A percentile compares a stretch with the other conserved stretches of the same genome.
Conservation (phyloP, 306 rosid genomes). For the Morella rubra region DNA sequence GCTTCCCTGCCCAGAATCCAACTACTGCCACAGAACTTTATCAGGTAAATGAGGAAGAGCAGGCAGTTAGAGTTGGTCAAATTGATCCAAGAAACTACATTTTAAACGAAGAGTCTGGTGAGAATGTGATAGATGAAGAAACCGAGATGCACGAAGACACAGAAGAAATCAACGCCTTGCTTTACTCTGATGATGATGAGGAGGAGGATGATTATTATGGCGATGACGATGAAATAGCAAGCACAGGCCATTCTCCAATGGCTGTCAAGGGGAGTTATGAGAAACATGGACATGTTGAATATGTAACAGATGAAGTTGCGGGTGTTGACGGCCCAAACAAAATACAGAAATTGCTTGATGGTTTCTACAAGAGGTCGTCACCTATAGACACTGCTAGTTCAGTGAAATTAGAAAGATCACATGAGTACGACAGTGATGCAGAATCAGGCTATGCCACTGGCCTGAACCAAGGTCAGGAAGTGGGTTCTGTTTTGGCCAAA, state of each 20-base stretch:
- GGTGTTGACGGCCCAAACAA: constrained; percentile 53
- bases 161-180: constrained; percentile 83
- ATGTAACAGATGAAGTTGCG: constrained; percentile 43
- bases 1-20: constrained; percentile 44
- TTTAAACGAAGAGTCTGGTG: constrained; percentile 33
- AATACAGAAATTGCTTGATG: constrained; percentile 57
- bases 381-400: constrained; percentile 40
- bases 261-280: constrained; percentile 26
- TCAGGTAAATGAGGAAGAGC: constrained; percentile 22
- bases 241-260: constrained; percentile 69
- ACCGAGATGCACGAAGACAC: constrained; percentile 91
- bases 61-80: constrained; percentile 24
- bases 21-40: constrained; percentile 26
- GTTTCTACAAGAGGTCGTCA: constrained; percentile 41
- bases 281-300: constrained; percentile 39
- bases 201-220: constrained; percentile 17
- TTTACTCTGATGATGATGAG: constrained; percentile 60
- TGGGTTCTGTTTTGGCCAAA: constrained; percentile 27
- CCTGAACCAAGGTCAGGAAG: constrained; percentile 29
- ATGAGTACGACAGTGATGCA: constrained; percentile 43
- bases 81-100: constrained; percentile 32
- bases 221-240: constrained; percentile 71
- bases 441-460: constrained; percentile 48
- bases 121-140: constrained; percentile 46
- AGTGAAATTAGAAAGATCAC: constrained; percentile 34